Evolutionary conservation across 208 protist species (phyloP), one percentile per base, ranked within the genome.

Genomic region (Leishmania guyanensis): DNA sequence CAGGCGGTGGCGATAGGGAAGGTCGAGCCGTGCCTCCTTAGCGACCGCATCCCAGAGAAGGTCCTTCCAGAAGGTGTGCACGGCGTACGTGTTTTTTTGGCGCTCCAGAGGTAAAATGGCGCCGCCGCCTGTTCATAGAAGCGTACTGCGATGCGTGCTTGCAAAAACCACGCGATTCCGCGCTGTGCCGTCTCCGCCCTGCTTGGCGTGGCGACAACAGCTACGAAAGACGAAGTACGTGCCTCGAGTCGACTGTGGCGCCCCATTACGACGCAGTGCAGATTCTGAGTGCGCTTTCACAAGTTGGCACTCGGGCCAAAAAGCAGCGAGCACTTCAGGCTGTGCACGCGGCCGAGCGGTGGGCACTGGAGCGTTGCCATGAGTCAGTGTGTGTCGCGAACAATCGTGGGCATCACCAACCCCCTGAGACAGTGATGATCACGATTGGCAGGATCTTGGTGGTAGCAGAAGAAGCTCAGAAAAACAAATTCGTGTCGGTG

Each of bases 11-110:
- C 8, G 39, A 70, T 54, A 1, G 48, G 29, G 16, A 79, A 79
- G 62, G 46, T 66, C 29, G 74, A 77, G 75, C 8, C 29, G 39
- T 56, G 75, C 39, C 22, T 26, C 17, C 20, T 50, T 22, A 17
- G 14, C 0, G 50, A 43, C 50, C 20, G 2, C 75, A 39, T 14
- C 58, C 54, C 16, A 62, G n/a, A 6, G 5, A 69, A 39, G 36
- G 36, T 14, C 62, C 75, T 79, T 36, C 58, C 62, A 39, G 75
- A 56, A 36, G 75, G 75, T 50, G 75, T 79, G 26, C 56, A 60
- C 43, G 62, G 36, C 58, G 75, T 71, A 17, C 39, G 29, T 51
- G 50, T 60, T 26, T 43, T 43, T 60, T 72, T 0, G 68, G 36
- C 17, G 20, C n/a, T 20, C 14, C 22, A 20, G 75, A 79, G 46